Conservation (phyloP, 2,329 filamentous ascomycete species). For the Diaporthe citriasiana region DNA sequence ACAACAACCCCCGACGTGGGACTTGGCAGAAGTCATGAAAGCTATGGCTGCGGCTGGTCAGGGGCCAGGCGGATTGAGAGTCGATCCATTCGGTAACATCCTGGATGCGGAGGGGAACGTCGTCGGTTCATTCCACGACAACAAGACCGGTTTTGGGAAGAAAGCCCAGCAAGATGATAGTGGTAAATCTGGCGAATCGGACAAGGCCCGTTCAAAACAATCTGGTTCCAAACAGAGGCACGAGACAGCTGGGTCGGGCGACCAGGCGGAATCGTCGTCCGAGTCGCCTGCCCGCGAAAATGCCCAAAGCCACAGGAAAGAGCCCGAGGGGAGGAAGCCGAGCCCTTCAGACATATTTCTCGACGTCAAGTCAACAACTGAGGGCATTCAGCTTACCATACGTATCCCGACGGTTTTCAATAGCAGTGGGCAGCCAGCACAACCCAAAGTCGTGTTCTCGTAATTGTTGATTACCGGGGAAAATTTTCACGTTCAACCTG, state of each 20-base stretch:
- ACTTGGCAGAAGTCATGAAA: constrained; percentile 51
- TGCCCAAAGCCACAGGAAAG: constrained; percentile 54
- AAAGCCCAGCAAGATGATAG: constrained; percentile 28
- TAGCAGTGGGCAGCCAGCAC: constrained; percentile 48
- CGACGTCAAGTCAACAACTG: constrained; percentile 70
- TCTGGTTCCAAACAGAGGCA: constrained; percentile 42
- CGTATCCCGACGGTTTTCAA: constrained; percentile 70
- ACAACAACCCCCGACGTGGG: constrained; percentile 47
- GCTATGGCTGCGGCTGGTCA: constrained; percentile 45
- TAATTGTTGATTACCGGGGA: constrained; percentile 32
- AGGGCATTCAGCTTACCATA: constrained; percentile 70
- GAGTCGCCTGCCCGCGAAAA: constrained; percentile 53
- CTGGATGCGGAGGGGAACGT: constrained; percentile 60
- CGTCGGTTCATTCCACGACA: constrained; percentile 62
- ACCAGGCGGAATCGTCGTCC: constrained; percentile 47
- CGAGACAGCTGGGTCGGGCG: constrained; percentile 45
- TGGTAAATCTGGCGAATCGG: constrained; percentile 47
- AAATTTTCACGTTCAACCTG: neutral
- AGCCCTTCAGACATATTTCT: constrained; percentile 68
- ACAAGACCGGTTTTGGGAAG: constrained; percentile 51
- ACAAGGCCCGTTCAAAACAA: constrained; percentile 42
- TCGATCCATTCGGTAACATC: constrained; percentile 62
- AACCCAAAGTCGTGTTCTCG: constrained; percentile 52
- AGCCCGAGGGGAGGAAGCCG: constrained; percentile 50
- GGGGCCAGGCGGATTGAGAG: constrained; percentile 54